Base-by-base conservation (phyloP, 495 filamentous ascomycete species). In the Aspergillus nanangensis region DNA sequence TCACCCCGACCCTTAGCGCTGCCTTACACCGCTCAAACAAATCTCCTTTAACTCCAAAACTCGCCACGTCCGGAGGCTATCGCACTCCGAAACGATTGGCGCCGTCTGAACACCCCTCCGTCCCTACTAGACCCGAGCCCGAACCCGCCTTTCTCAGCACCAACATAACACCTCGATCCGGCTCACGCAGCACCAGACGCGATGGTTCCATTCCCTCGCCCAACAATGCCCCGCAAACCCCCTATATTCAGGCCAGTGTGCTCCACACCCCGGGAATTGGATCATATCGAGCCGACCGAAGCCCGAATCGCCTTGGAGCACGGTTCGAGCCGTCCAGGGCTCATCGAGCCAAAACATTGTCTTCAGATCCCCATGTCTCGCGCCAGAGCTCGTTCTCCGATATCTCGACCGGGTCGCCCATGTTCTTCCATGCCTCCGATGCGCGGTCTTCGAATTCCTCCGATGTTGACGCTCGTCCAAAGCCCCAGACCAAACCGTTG, bases 371-470 rank as follows among this genome's bases (percentile, higher is more conserved):
- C 27, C 58, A 59, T 5, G 19, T 21, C 1, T 59, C 67, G 20
- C 62, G 63, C 5, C 60, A 62, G 4, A 61, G 55, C 32, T 67
- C 67, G 0, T 60, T 61, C n/a, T 61, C 57, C 4, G 67, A 69
- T 9, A 34, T 53, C 32, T 45, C 56, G 0, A 39, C 61, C 2
- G 50, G 38, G 5, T 58, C 78, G 4, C 78, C 83, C 23, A 84
- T 82, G 62, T 90, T 91, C 68, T 90, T 91, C 56, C 84, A 86
- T 63, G 87, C 85, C 7, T 79, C 77, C 53, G 83, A 88, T 48
- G 81, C 75, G n/a, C 81, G 79, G 48, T 66, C 71, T 10, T 51
- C 55, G n/a, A n/a, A n/a, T n/a, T n/a, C n/a, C 21, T 58, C 62
- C 8, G 62, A 70, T 24, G 37, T 47, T 13, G 58, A 63, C 20